Evolutionary conservation across 192 early-diverging fungal species (phyloP).

Genomic region (Gamsiella multidivaricata): DNA sequence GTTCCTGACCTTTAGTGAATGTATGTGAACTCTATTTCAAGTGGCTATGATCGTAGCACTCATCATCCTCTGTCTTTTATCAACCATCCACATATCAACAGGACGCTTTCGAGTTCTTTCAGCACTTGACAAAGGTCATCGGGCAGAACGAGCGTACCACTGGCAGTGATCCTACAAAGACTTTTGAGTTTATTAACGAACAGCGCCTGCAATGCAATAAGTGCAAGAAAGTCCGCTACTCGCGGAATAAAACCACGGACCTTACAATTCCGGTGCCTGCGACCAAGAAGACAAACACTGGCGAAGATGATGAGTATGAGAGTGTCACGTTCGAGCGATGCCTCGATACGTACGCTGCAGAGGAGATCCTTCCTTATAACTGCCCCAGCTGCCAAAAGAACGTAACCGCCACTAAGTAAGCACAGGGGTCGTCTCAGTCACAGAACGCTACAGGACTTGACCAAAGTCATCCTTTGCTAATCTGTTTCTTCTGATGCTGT

Average conservation of each 20-base stretch:
- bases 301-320: constrained; percentile 57
- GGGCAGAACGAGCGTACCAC: constrained; percentile 80
- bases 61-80: neutral
- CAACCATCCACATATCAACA: neutral
- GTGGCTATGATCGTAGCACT: too few relatives aligned
- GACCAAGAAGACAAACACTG: constrained; percentile 44
- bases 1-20: neutral
- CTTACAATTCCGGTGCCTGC: constrained; percentile 81
- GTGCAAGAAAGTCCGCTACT: constrained; percentile 88
- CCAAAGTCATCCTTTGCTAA: neutral
- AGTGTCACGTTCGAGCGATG: constrained; percentile 74
- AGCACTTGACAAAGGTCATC: constrained; percentile 78
- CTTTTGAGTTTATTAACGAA: constrained; percentile 85
- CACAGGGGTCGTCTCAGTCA: too few relatives aligned
- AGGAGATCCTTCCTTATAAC: constrained; percentile 69
- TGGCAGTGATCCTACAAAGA: constrained; percentile 75
- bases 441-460: neutral
- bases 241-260: constrained; percentile 57
- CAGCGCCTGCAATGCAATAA: constrained; percentile 88
- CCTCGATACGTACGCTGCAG: constrained; percentile 65
- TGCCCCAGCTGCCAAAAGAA: constrained; percentile 71
- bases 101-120: constrained; percentile 96
- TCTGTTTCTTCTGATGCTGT: neutral
- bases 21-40: constrained; percentile 7
- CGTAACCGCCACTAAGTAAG: constrained; percentile 69